Evolutionary conservation across 176 grass and related monocot species (phyloP).

Genomic region (Phoenix roebelenii): DNA sequence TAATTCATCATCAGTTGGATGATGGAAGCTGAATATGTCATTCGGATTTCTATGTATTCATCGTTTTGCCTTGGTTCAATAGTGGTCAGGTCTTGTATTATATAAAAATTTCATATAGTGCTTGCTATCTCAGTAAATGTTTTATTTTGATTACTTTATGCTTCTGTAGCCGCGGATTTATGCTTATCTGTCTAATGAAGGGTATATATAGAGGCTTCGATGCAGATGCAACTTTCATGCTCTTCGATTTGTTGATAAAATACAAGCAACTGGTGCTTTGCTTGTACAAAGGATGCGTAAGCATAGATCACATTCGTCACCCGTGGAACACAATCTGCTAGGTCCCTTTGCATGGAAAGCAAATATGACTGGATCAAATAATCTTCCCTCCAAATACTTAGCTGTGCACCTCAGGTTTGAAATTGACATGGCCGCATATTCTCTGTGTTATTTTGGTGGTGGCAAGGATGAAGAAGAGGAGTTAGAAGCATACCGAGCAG

Average conservation of each 20-base stretch:
- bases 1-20: too few relatives aligned
- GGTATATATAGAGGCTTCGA: conserved; percentile 53
- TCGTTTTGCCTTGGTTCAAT: too few relatives aligned
- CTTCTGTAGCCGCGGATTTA: not conserved
- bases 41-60: too few relatives aligned
- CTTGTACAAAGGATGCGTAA: conserved; percentile 76
- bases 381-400: conserved; percentile 54
- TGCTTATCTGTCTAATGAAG: conserved; percentile 3
- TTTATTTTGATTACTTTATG: not conserved
- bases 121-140: conserved; percentile 9
- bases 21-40: too few relatives aligned
- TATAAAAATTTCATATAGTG: not conserved
- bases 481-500: conserved; percentile 63
- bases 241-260: conserved; percentile 75
- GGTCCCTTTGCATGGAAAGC: conserved; percentile 47
- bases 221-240: conserved; percentile 99
- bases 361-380: conserved; percentile 18
- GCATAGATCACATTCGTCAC: conserved; percentile 18
- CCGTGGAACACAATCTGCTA: conserved; percentile 72
- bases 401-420: conserved; percentile 95
- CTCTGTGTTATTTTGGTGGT: conserved; percentile 97
- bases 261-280: conserved; percentile 78
- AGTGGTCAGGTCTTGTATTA: too few relatives aligned
- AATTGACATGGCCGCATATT: conserved; percentile 97
- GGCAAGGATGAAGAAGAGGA: conserved; percentile 93